Evolutionary conservation across 306 rosid species (phyloP), one percentile per base, ranked within the genome.

Genomic region (Ormosia semicastrata): DNA sequence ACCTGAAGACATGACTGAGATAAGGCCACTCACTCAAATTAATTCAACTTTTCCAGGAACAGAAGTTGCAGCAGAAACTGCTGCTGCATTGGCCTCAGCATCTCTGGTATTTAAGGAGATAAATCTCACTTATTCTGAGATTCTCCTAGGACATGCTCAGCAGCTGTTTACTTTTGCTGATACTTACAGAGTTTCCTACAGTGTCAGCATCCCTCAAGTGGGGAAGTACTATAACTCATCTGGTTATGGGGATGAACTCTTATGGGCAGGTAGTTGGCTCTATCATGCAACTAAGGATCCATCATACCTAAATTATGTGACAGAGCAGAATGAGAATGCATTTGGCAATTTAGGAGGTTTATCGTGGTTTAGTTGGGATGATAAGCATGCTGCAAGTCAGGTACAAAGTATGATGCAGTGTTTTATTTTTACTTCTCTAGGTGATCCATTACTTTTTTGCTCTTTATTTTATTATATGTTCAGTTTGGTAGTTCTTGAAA

Each of bases 321-420:
- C 90, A 14, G 87, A 78, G 40, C 81, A 74, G 87, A 85, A 89
- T 33, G 87, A 83, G 10, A 79, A 76, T 15, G 77, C 34, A 56
- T 89, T 91, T 75, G 89, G 87, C 0, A 41, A 46, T 71, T 84
- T 89, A 84, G 95, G 92, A 68, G 81, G 83, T 69, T 7, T 59
- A 3, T 81, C 90, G 4, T 93, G 92, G 97, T 93, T 93, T 76
- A 91, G 93, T 80, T 93, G 94, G 97, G 97, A 88, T 81, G 91
- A 93, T 75, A 93, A 89, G 76, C 95, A 89, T 84, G 89, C 90
- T 68, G 95, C 92, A 78, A 85, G 84, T 77, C 91, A 88, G 85
- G 95, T 85, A 80, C 33, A 15, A 49, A 57, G 5, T 73, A 15
- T 58, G 62, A 33, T 46, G 32, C 15, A 11, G 34, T 65, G 41